Evolutionary conservation across 768 basidiomycete species (phyloP).

Genomic region (Auricularia auricula-judae): DNA sequence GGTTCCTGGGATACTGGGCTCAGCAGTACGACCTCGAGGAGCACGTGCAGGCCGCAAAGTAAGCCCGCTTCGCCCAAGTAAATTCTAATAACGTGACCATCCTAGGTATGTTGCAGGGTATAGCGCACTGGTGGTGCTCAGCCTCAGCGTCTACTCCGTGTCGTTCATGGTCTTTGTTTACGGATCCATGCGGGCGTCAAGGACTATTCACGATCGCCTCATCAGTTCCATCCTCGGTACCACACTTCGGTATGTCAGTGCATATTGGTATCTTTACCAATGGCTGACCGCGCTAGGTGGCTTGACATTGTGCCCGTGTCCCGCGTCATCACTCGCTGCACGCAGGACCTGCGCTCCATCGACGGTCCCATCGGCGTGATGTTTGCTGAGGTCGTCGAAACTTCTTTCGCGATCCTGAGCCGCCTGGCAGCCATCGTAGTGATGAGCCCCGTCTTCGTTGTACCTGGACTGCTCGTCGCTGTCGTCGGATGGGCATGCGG

Average conservation of each 20-base stretch:
- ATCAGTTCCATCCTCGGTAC: constrained; percentile 1
- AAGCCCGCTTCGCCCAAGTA: constrained; percentile 2
- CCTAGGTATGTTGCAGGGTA: too few species aligned
- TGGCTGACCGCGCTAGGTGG: constrained; percentile 33
- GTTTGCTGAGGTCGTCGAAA: constrained; percentile 16
- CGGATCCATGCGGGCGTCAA: constrained; percentile 3
- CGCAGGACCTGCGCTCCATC: constrained; percentile 46
- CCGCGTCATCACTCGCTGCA: constrained; percentile 54
- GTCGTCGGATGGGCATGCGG: constrained; percentile 18
- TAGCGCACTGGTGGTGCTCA: constrained; percentile 19
- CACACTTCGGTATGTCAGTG: constrained; percentile 1
- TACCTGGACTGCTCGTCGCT: constrained; percentile 4
- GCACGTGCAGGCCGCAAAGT: background rate
- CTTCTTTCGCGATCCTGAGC: constrained; percentile 19
- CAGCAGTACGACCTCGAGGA: constrained; percentile 23
- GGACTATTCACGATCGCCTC: constrained; percentile 4
- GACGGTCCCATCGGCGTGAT: constrained; percentile 19
- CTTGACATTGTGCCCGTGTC: constrained; percentile 39
- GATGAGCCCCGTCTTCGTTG: constrained; percentile 7
- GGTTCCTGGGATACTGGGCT: constrained; percentile 37
- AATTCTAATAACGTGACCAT: too few species aligned
- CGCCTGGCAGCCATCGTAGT: constrained; percentile 29
- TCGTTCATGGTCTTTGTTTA: constrained; percentile 13
- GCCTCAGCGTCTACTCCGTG: constrained; percentile 21
- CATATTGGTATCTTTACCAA: background rate